Evolutionary conservation across 768 basidiomycete genomes (phyloP).

Genomic region (Brasilioporus rufonigricans): DNA sequence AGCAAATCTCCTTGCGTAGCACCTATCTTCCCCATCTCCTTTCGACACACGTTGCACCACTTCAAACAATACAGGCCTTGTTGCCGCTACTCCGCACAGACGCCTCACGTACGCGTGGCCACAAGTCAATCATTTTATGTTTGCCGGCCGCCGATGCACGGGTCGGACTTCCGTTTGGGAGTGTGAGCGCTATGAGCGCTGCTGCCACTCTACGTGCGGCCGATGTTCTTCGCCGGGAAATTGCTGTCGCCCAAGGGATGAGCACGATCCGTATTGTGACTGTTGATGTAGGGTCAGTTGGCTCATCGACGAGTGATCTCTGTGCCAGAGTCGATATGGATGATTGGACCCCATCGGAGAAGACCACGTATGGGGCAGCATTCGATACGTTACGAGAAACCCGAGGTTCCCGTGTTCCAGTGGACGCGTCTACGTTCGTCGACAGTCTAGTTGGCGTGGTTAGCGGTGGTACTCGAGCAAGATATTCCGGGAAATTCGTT

Average conservation of each 20-base stretch:
- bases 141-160: slow-evolving; percentile 70
- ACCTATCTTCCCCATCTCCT: slow-evolving; percentile 70
- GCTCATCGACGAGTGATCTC: slow-evolving; percentile 20
- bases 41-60: slow-evolving; percentile 73
- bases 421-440: slow-evolving; percentile 57
- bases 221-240: slow-evolving; percentile 75
- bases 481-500: slow-evolving; percentile 39
- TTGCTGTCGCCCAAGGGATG: slow-evolving; percentile 68
- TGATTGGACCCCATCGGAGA: slow-evolving; percentile 74
- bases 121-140: slow-evolving; percentile 61
- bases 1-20: slow-evolving; percentile 61
- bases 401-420: slow-evolving; percentile 49
- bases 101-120: slow-evolving; percentile 48
- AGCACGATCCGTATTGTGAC: slow-evolving; percentile 49
- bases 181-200: slow-evolving; percentile 72
- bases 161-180: slow-evolving; percentile 67
- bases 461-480: slow-evolving; percentile 46
- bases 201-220: slow-evolving; percentile 68
- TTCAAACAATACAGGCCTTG: slow-evolving; percentile 73
- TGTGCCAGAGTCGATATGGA: slow-evolving; percentile 52
- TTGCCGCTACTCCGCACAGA: slow-evolving; percentile 73
- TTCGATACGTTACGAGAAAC: slow-evolving; percentile 49
- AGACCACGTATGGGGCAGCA: slow-evolving; percentile 67
- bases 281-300: slow-evolving; percentile 69
- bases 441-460: slow-evolving; percentile 58